Conservation (phyloP, 169 alveolate species). For the Toxoplasma gondii region DNA sequence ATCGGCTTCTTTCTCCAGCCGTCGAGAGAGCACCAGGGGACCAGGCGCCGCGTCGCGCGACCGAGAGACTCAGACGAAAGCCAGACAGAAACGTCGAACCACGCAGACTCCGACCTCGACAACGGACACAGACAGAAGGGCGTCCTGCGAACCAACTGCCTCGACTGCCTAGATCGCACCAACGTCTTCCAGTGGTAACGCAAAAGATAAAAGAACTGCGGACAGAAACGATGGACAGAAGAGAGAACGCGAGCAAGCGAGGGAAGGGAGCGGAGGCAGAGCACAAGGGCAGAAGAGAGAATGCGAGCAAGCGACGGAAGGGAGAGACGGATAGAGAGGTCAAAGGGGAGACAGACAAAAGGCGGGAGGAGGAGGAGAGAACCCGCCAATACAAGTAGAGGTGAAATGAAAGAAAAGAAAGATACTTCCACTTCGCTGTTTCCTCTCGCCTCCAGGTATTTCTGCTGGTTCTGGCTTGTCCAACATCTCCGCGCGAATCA, state of each 20-base stretch:
- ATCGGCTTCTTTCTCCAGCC: slow-evolving; percentile 52
- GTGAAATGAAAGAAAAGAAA: slow-evolving; percentile 97
- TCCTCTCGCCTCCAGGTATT: slow-evolving; percentile 17
- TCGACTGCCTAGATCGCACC: slow-evolving; percentile 98
- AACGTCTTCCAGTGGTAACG: slow-evolving; percentile 94
- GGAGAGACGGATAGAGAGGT: slow-evolving; percentile 96
- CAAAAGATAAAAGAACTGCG: not conserved
- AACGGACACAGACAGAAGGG: slow-evolving; percentile 87
- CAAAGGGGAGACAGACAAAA: no score
- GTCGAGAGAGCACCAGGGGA: not conserved
- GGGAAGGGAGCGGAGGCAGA: not conserved
- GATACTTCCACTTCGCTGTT: slow-evolving; percentile 88
- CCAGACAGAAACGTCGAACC: not conserved
- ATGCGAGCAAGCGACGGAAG: slow-evolving; percentile 86
- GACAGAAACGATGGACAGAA: not conserved
- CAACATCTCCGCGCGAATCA: slow-evolving; percentile 35
- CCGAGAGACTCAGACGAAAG: not conserved
- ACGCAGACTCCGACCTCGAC: not conserved
- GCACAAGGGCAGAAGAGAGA: not conserved
- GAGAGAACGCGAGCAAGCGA: not conserved
- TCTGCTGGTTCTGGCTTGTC: slow-evolving; percentile 44
- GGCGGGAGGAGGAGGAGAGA: not conserved
- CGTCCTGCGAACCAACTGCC: slow-evolving; percentile 95
- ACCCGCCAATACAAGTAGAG: slow-evolving; percentile 82
- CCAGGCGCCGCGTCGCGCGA: not conserved